Conservation (phyloP, 768 basidiomycete genomes). For the Sporobolomyces phaffii region DNA sequence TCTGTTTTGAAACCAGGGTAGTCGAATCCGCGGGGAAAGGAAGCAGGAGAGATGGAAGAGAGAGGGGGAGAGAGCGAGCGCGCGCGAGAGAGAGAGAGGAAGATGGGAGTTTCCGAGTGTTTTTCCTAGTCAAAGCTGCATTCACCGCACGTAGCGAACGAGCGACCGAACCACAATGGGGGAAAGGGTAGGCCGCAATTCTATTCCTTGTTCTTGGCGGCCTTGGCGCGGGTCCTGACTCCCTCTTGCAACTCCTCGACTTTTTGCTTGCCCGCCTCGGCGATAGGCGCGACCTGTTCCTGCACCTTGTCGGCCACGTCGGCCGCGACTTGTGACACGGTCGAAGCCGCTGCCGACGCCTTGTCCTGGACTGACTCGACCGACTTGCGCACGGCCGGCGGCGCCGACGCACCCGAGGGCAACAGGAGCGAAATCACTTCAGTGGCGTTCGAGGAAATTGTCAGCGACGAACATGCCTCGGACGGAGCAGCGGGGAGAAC, state of each 20-base stretch:
- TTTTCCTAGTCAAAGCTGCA: no score
- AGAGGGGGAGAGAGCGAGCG: neutral
- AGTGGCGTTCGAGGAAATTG: constrained; percentile 51
- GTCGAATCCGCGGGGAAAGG: no score
- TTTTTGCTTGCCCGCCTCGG: constrained; percentile 14
- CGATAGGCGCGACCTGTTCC: constrained; percentile 18
- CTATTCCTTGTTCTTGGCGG: neutral
- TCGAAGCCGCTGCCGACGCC: constrained; percentile 20
- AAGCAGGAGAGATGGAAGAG: no score
- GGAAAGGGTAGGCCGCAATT: neutral
- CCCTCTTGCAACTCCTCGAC: constrained; percentile 17
- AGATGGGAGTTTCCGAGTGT: no score
- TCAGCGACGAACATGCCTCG: constrained; percentile 68
- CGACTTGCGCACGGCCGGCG: constrained; percentile 54
- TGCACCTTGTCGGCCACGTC: constrained; percentile 1
- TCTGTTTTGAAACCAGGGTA: no score
- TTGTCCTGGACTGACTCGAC: constrained; percentile 33
- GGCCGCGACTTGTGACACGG: neutral
- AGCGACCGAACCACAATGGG: no score
- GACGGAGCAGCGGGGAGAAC: neutral
- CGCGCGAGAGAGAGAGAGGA: neutral
- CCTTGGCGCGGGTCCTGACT: constrained; percentile 14
- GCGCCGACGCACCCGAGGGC: constrained; percentile 35
- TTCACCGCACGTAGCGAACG: no score
- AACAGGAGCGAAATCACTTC: constrained; percentile 39